phyloP scores from a whole-genome alignment of 768 basidiomycete species.

The Termitomyces sp. region DNA sequence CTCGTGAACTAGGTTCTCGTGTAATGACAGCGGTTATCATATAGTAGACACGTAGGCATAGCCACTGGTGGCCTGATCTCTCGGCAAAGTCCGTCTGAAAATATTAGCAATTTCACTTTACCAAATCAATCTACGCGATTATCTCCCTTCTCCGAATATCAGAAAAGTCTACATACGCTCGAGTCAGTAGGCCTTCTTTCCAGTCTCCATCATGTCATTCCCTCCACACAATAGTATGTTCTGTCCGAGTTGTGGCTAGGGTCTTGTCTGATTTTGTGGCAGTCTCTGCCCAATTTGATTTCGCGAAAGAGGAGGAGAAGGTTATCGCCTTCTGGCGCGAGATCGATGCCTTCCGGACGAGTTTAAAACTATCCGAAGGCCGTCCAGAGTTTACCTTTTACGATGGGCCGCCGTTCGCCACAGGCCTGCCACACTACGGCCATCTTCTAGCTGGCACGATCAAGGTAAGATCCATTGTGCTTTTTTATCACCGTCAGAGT shows the following conservation, averaged over 20 bases:
- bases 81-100: constrained; percentile 16
- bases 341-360: constrained; percentile 97
- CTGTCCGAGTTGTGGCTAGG: constrained; percentile 7
- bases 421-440: constrained; percentile 94
- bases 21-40: too few species aligned
- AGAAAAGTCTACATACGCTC: constrained; percentile 3
- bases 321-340: constrained; percentile 90
- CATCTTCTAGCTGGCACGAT: constrained; percentile 90
- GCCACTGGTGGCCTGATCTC: too few species aligned
- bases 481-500: not conserved
- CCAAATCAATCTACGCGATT: constrained; percentile 13
- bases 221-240: constrained; percentile 69
- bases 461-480: constrained; percentile 46
- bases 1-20: too few species aligned
- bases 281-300: constrained; percentile 79
- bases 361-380: constrained; percentile 87
- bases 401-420: constrained; percentile 96
- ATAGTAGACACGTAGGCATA: too few species aligned
- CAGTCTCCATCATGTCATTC: constrained; percentile 46
- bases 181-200: constrained; percentile 2
- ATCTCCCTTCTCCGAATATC: constrained; percentile 8
- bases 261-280: constrained; percentile 8
- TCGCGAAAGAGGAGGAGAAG: constrained; percentile 85
- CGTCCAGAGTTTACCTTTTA: constrained; percentile 91
- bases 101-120: constrained; percentile 6